Percentiles rank a stretch among this genome's conserved stretches.
Conservation (phyloP, 1,139 yeast species). For the Schwanniomyces etchellsii region DNA sequence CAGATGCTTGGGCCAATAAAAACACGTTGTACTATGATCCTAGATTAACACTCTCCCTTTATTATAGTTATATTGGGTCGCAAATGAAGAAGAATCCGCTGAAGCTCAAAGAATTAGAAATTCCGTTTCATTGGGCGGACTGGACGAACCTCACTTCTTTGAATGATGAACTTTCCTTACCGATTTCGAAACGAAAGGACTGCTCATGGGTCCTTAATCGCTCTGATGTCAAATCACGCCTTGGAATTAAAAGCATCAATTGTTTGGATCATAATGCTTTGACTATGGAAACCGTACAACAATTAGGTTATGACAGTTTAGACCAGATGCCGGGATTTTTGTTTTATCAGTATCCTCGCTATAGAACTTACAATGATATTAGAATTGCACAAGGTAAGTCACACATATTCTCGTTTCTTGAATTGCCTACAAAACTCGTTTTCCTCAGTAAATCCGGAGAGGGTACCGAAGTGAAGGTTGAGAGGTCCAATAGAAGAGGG, state of each 20-base stretch:
- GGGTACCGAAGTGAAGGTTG: conserved; percentile 28
- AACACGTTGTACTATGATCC: conserved; percentile 31
- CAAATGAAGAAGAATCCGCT: conserved; percentile 9
- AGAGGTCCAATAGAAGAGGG: conserved; percentile 13
- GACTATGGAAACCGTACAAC: conserved; percentile 15
- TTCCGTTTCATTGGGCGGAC: conserved; percentile 27
- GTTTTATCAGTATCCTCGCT: conserved; percentile 19
- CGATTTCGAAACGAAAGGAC: conserved; percentile 13
- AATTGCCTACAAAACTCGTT: conserved; percentile 26
- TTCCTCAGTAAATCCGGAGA: conserved; percentile 17
- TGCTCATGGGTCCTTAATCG: conserved; percentile 17
- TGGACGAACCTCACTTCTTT: conserved; percentile 21
- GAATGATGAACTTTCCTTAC: conserved; percentile 15
- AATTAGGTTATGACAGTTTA: conserved; percentile 15
- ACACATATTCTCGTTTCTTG: conserved; percentile 22
- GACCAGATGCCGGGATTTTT: conserved; percentile 24
- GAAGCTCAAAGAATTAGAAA: conserved; percentile 3
- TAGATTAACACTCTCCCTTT: conserved; percentile 32
- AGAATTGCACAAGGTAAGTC: conserved; percentile 24
- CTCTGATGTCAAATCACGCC: conserved; percentile 8
- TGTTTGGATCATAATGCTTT: conserved; percentile 17
- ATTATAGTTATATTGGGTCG: conserved; percentile 21
- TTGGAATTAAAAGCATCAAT: conserved; percentile 15
- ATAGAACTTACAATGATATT: conserved; percentile 21
- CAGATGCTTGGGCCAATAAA: conserved; percentile 14